Evolutionary conservation across 2,329 filamentous ascomycete genomes (phyloP).

Genomic region (Ceratocystis smalleyi): DNA sequence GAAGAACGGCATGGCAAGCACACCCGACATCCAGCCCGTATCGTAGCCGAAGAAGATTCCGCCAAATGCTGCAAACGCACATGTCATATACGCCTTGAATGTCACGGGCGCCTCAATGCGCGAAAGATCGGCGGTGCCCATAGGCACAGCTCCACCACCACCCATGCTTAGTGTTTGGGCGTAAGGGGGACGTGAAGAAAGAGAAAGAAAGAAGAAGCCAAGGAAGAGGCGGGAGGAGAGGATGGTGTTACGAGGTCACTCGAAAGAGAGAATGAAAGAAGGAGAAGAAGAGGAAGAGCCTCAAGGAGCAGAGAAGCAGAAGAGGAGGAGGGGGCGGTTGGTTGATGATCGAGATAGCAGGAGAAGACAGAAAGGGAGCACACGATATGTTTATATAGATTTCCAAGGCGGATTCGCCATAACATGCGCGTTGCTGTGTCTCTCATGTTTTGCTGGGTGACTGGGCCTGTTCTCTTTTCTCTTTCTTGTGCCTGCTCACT

Average conservation of each 20-base stretch:
- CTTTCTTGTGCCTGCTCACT: neutral
- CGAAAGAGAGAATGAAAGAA: neutral
- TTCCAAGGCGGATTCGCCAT: neutral
- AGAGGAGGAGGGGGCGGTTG: neutral
- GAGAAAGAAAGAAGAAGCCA: neutral
- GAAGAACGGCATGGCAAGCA: slow-evolving; percentile 39
- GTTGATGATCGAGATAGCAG: neutral
- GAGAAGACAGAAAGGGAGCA: neutral
- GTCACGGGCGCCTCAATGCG: slow-evolving; percentile 54
- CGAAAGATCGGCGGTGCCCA: slow-evolving; percentile 34
- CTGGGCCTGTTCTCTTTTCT: neutral
- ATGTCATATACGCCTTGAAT: slow-evolving; percentile 52
- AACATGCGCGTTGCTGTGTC: neutral
- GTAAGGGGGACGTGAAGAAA: neutral
- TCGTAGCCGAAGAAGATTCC: slow-evolving; percentile 70
- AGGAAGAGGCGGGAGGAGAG: neutral
- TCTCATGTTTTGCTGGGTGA: neutral
- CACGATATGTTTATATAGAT: slow-evolving; percentile 4
- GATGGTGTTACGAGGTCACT: neutral
- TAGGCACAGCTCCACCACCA: slow-evolving; percentile 14
- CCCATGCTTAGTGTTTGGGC: slow-evolving; percentile 7
- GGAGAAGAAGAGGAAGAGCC: neutral
- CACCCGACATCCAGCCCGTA: slow-evolving; percentile 59
- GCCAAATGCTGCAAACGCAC: slow-evolving; percentile 55
- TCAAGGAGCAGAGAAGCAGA: neutral